phyloP scores from a whole-genome alignment of 306 rosid genomes.

The Luffa acutangula region DNA sequence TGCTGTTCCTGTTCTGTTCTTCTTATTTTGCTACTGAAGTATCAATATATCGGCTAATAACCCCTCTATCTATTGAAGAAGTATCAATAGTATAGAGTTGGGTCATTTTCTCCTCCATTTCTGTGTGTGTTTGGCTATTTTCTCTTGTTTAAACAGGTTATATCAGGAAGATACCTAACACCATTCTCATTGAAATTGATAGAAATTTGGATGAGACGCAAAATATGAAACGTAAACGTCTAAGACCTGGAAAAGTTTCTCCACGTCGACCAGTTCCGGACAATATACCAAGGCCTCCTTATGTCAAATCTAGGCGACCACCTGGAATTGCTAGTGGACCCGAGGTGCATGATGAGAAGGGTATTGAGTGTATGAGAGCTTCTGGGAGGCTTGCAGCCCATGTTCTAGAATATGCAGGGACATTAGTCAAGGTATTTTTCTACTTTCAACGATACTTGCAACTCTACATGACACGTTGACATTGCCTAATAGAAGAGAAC shows the following conservation, averaged over 20 bases:
- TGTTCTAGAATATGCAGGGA: constrained; percentile 90
- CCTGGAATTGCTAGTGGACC: constrained; percentile 73
- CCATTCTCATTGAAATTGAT: constrained; percentile 16
- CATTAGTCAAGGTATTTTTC: constrained; percentile 68
- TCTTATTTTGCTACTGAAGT: too few relatives aligned
- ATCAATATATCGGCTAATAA: too few relatives aligned
- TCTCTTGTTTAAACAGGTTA: too few relatives aligned
- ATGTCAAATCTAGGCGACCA: constrained; percentile 46
- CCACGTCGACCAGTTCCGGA: constrained; percentile 63
- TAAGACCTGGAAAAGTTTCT: constrained; percentile 79
- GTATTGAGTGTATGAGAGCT: constrained; percentile 84
- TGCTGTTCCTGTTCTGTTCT: too few relatives aligned
- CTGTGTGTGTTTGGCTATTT: too few relatives aligned
- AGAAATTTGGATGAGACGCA: constrained; percentile 49
- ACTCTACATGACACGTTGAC: background rate
- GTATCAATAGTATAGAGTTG: too few relatives aligned
- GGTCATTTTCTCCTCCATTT: too few relatives aligned
- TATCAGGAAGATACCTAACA: too few relatives aligned
- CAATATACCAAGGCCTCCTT: constrained; percentile 59
- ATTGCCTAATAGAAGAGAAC: background rate
- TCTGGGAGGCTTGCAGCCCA: constrained; percentile 93
- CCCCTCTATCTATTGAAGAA: too few relatives aligned
- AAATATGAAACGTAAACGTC: constrained; percentile 40
- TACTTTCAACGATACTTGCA: background rate
- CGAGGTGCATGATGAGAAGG: constrained; percentile 73